Percentiles rank a stretch among this genome's conserved stretches.
Evolutionary conservation across 805 yeast species (phyloP).

Genomic region (Myxozyma vanderwaltii): DNA sequence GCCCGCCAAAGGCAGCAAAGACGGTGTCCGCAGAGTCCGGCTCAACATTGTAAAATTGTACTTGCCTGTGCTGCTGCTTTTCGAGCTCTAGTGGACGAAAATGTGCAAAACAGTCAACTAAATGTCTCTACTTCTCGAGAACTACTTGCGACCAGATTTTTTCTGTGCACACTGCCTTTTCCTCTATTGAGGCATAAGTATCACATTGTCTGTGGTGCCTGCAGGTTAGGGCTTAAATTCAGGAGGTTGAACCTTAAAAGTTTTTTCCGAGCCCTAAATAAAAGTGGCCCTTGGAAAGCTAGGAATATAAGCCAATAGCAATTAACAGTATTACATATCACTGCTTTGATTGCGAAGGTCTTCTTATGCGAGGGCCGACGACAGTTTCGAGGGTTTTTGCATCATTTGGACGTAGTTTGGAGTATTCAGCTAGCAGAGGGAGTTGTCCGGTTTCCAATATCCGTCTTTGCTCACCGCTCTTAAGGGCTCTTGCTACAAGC

Average conservation of each 20-base stretch:
- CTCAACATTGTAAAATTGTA: not conserved
- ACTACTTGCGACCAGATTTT: not conserved
- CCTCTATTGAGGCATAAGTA: not conserved
- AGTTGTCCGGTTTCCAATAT: too few relatives aligned
- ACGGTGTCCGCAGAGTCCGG: conserved; percentile 4
- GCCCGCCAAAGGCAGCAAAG: not conserved
- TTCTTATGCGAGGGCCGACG: not conserved
- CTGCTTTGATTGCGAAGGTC: too few relatives aligned
- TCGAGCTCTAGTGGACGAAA: not conserved
- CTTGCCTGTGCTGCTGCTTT: not conserved
- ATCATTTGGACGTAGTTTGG: too few relatives aligned
- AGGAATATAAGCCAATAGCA: not conserved
- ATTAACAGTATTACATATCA: too few relatives aligned
- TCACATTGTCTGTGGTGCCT: not conserved
- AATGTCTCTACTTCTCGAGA: not conserved
- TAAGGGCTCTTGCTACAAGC: too few relatives aligned
- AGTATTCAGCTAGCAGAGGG: too few relatives aligned
- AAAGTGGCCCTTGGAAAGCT: conserved; percentile 3
- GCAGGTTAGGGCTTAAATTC: not conserved
- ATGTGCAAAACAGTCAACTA: too few relatives aligned
- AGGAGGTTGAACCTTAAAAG: not conserved
- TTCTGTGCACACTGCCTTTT: not conserved
- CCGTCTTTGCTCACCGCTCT: not conserved
- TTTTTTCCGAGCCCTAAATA: not conserved
- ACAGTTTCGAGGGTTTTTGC: not conserved